phyloP scores from a whole-genome alignment of 2,329 filamentous ascomycete species.

The Botrytis fragariae region DNA sequence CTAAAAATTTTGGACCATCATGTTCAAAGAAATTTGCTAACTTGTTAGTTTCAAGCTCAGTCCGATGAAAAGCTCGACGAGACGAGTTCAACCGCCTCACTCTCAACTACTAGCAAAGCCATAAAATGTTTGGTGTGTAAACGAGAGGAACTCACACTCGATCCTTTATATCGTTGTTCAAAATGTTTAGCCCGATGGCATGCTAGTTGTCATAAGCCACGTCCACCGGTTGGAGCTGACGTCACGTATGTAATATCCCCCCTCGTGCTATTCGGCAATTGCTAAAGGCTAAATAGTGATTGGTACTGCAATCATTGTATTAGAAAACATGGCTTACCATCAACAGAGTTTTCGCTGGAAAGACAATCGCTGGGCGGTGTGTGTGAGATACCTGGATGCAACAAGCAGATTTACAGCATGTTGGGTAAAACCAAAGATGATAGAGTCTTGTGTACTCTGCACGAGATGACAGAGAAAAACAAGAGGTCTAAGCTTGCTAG shows the following conservation, averaged over 20 bases:
- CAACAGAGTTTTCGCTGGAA: background rate
- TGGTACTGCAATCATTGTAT: slow-evolving; percentile 15
- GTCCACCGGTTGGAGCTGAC: background rate
- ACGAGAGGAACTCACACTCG: slow-evolving; percentile 19
- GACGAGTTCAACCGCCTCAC: slow-evolving; percentile 14
- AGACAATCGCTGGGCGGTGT: background rate
- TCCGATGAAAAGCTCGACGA: slow-evolving; percentile 26
- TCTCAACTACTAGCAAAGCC: slow-evolving; percentile 16
- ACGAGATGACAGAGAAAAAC: slow-evolving; percentile 10
- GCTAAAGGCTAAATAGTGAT: slow-evolving; percentile 10
- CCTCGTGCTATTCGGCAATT: background rate
- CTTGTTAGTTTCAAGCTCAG: slow-evolving; percentile 22
- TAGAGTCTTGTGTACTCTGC: slow-evolving; percentile 5
- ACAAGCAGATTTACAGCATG: slow-evolving; percentile 9
- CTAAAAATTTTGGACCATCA: background rate
- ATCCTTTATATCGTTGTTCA: slow-evolving; percentile 26
- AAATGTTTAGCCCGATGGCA: slow-evolving; percentile 29
- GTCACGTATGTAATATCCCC: background rate
- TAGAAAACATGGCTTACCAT: slow-evolving; percentile 1
- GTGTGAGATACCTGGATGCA: slow-evolving; percentile 14
- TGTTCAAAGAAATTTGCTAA: slow-evolving; percentile 23
- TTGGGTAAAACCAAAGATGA: background rate
- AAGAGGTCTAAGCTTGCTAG: slow-evolving; percentile 8
- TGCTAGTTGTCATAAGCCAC: slow-evolving; percentile 24
- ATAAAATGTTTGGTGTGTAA: slow-evolving; percentile 30